Conservation (phyloP, 1,139 yeast species). For the Starmera stellimalicola region DNA sequence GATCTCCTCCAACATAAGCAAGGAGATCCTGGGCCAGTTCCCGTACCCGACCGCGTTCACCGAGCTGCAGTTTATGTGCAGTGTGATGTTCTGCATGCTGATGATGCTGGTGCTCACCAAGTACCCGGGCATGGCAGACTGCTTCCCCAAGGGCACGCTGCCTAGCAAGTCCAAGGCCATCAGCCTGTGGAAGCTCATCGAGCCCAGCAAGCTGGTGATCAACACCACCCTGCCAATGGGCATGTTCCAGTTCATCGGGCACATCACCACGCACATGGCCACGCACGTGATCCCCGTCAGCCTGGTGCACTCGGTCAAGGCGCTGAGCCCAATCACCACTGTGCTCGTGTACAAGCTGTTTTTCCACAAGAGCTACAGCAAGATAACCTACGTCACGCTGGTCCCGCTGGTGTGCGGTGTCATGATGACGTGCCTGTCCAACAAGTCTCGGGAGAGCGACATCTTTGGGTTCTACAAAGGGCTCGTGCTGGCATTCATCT, state of each 20-base stretch:
- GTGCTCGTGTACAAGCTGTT: conserved; percentile 66
- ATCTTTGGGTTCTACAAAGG: conserved; percentile 46
- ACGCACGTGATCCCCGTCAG: conserved; percentile 85
- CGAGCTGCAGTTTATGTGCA: conserved; percentile 71
- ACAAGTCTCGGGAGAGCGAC: conserved; percentile 20
- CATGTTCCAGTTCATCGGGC: conserved; percentile 82
- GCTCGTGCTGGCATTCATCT: conserved; percentile 61
- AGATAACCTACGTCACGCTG: conserved; percentile 67
- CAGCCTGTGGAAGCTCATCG: conserved; percentile 30
- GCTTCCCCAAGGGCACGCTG: conserved; percentile 51
- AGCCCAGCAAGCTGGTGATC: conserved; percentile 45
- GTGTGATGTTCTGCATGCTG: conserved; percentile 43
- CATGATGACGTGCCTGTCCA: conserved; percentile 59
- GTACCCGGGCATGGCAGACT: conserved; percentile 12
- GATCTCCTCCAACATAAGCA: conserved; percentile 71
- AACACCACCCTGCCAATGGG: conserved; percentile 87
- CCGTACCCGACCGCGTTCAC: conserved; percentile 79
- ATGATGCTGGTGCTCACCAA: conserved; percentile 12
- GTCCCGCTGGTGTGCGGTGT: conserved; percentile 76
- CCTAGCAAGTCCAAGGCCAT: conserved; percentile 26
- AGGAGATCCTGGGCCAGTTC: conserved; percentile 58
- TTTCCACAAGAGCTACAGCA: conserved; percentile 46
- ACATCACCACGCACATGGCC: conserved; percentile 81
- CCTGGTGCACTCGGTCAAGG: conserved; percentile 84
- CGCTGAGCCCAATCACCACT: conserved; percentile 79